Evolutionary conservation across 2,329 filamentous ascomycete species (phyloP).

Genomic region (Ophiostoma triangulosporum): DNA sequence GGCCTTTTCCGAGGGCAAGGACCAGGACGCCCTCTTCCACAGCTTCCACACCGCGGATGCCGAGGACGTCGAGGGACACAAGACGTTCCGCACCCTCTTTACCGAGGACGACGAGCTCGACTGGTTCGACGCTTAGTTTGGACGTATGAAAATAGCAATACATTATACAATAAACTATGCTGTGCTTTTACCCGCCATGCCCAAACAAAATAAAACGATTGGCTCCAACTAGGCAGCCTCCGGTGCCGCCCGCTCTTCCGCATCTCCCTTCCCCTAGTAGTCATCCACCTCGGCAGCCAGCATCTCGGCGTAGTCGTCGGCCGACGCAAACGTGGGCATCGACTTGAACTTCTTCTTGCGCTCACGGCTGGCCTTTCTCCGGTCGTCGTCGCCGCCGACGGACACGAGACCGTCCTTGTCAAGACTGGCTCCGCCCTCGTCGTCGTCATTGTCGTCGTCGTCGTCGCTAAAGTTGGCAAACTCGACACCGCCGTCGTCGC

Average conservation of each 20-base stretch:
- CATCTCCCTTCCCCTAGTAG: slow-evolving; percentile 3
- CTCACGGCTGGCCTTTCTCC: slow-evolving; percentile 33
- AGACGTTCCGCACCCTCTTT: slow-evolving; percentile 32
- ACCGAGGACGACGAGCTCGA: slow-evolving; percentile 31
- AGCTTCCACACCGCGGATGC: slow-evolving; percentile 34
- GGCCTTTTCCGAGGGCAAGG: slow-evolving; percentile 29
- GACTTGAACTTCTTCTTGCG: slow-evolving; percentile 78
- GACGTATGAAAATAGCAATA: background rate
- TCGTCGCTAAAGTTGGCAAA: slow-evolving; percentile 29
- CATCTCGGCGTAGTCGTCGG: slow-evolving; percentile 84
- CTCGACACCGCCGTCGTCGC: slow-evolving; percentile 17
- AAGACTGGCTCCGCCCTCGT: slow-evolving; percentile 23
- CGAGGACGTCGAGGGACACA: slow-evolving; percentile 25
- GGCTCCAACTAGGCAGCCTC: too few relatives aligned
- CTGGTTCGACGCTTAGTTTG: slow-evolving; percentile 37
- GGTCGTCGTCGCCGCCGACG: slow-evolving; percentile 1
- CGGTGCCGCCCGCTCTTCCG: too few relatives aligned
- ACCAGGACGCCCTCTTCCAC: slow-evolving; percentile 29
- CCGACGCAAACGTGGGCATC: slow-evolving; percentile 83
- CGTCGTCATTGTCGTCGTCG: slow-evolving; percentile 19
- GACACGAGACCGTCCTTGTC: slow-evolving; percentile 23
- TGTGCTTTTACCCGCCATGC: background rate
- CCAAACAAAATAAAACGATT: background rate
- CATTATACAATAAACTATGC: background rate
- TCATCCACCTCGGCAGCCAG: slow-evolving; percentile 56